Base-by-base conservation (phyloP, 2,329 filamentous ascomycete genomes). In the Claviceps citrina region DNA sequence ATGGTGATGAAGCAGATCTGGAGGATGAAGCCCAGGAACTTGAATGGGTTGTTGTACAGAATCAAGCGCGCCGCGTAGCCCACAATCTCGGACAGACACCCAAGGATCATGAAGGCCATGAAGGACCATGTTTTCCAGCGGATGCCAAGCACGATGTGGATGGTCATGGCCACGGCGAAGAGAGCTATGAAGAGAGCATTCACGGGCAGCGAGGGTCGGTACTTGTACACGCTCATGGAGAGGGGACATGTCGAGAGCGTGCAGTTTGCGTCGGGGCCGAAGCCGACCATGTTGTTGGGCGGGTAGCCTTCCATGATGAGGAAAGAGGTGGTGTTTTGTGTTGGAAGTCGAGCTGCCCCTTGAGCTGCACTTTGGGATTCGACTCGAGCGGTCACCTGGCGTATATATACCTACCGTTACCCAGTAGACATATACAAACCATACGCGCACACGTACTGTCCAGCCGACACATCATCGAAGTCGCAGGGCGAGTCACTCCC, bases 11-110 rank as follows among this genome's bases (percentile, higher is more conserved):
- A 62, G 54, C 48, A 53, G 46, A 79, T 77, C 54, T 81, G 73
- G 5, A 80, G 66, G 47, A 80, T 64, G 51, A 82, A 82, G 0
- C 68, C 73, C 1, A 53, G 49, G 52, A 78, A 68, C 19, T 50
- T 59, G 49, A 74, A 81, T 0, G 74, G 72, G 41, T 80, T 72
- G 13, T 65, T 49, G 41, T 71, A 63, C 41, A 76, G 56, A 38
- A 74, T 53, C 18, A 80, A 59, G 5, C 77, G 65, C 0, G 73
- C 77, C 0, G 61, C 58, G 43, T 82, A 82, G 6, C 78, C 78
- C 12, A 78, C 51, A n/a, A 78, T 67, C 51, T 78, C 76, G 36
- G 66, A 59, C 1, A 68, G 33, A 45, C 68, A 73, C 3, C 77
- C 76, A 2, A 64, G 47, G 1, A 71, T 52, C 63, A 80, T 71